Base-by-base conservation (phyloP, 768 basidiomycete species). In the Boletales sp. region DNA sequence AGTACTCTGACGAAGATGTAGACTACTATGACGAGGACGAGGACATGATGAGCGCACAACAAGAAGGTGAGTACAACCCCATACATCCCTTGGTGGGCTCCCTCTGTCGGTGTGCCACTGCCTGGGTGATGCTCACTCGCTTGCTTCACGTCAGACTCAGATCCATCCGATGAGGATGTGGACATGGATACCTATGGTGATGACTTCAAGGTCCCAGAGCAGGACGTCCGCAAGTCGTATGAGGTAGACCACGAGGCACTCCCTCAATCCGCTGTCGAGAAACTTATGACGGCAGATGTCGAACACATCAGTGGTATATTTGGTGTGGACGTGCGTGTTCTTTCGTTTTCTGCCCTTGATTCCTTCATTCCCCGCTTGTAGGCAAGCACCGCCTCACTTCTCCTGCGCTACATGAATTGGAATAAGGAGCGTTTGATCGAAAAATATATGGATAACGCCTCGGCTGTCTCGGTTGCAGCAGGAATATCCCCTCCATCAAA, bases 371-470 rank as follows among this genome's bases (percentile, higher is more conserved):
- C 44, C n/a, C 18, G 13, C 19, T 45, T 37, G 17, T 64, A 94
- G 92, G 58, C 69, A 2, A 79, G 80, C 59, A 79, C 79, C 3
- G 94, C 94, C 5, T 77, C 83, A 3, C 72, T 94, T 30, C 77
- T 99, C 7, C 73, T 99, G 51, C 83, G 94, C 28, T 73, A 89
- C 70, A 81, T 87, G 75, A 75, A 78, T 48, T 99, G 96, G 96
- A 98, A 98, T 76, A 91, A 90, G 64, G 96, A 99, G 66, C 85
- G 86, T 49, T 79, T 99, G 18, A 91, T 93, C 58, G 95, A 98
- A 72, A 88, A 90, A 67, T 98, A 91, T 71, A 96, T 96, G 93
- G 95, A 97, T 60, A 89, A 92, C 52, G 81, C 90, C 1, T 75
- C 82, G 17, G 71, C 73, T 8, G 79, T 94, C 14, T 80, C 86